phyloP scores from a whole-genome alignment of 2,329 filamentous ascomycete species.

The Pochonia chlamydosporia region DNA sequence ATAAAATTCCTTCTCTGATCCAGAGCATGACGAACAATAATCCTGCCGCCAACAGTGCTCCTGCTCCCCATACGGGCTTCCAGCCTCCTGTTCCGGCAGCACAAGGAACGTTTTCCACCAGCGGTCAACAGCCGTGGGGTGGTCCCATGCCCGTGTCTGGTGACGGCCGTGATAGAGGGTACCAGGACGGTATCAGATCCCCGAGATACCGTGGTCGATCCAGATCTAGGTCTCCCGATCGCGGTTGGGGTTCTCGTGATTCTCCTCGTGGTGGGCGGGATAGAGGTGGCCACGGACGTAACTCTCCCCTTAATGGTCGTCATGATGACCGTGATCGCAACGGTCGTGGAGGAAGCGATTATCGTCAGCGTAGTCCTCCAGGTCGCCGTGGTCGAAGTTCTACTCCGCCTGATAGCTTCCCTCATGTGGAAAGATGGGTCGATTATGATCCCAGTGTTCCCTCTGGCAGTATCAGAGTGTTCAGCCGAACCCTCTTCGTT shows the following conservation, averaged over 20 bases:
- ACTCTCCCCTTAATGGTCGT: slow-evolving; percentile 41
- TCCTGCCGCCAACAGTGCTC: slow-evolving; percentile 24
- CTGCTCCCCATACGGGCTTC: slow-evolving; percentile 25
- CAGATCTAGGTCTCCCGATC: slow-evolving; percentile 74
- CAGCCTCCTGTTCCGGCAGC: slow-evolving; percentile 34
- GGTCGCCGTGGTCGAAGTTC: slow-evolving; percentile 62
- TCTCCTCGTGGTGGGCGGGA: slow-evolving; percentile 57
- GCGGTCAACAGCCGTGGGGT: slow-evolving; percentile 26
- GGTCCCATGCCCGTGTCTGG: slow-evolving; percentile 24
- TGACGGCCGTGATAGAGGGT: slow-evolving; percentile 51
- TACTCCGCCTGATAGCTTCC: slow-evolving; percentile 38
- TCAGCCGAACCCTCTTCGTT: slow-evolving; percentile 93
- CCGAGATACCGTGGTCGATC: slow-evolving; percentile 57
- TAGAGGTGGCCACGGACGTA: slow-evolving; percentile 70
- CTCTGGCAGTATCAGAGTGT: slow-evolving; percentile 77
- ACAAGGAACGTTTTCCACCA: slow-evolving; percentile 35
- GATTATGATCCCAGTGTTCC: slow-evolving; percentile 72
- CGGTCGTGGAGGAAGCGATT: slow-evolving; percentile 57
- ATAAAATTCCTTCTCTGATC: slow-evolving; percentile 63
- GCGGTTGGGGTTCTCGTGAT: slow-evolving; percentile 61
- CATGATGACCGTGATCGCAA: slow-evolving; percentile 47
- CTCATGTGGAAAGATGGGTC: slow-evolving; percentile 58
- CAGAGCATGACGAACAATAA: slow-evolving; percentile 42
- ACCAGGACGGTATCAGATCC: slow-evolving; percentile 55
- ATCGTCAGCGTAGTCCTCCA: slow-evolving; percentile 82